Conservation (phyloP, 2,329 filamentous ascomycete species). For the Arachnomyces sp. region DNA sequence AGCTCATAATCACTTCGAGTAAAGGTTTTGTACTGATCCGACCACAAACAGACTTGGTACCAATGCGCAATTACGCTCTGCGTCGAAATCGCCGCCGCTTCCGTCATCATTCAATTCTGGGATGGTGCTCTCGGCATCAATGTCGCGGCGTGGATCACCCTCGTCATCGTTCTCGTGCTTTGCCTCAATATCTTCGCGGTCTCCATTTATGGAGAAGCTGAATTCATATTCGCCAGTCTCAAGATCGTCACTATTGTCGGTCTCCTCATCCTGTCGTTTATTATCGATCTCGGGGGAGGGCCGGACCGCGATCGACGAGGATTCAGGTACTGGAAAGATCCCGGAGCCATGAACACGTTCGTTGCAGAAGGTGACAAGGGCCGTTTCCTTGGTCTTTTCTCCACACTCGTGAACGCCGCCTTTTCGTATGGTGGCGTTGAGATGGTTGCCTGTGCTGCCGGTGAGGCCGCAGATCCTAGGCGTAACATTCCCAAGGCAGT, state of each 20-base stretch:
- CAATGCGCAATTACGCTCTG: slow-evolving; percentile 25
- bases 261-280: slow-evolving; percentile 40
- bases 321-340: slow-evolving; percentile 62
- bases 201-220: slow-evolving; percentile 43
- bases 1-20: background rate
- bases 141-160: slow-evolving; percentile 37
- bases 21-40: slow-evolving; percentile 9
- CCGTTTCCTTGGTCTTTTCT: slow-evolving; percentile 56
- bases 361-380: slow-evolving; percentile 53
- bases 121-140: slow-evolving; percentile 29
- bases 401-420: slow-evolving; percentile 36
- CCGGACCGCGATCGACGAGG: slow-evolving; percentile 53
- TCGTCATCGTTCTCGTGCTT: slow-evolving; percentile 52
- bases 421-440: slow-evolving; percentile 38
- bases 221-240: slow-evolving; percentile 46
- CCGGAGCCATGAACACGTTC: slow-evolving; percentile 61
- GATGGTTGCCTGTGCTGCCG: slow-evolving; percentile 48
- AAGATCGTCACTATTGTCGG: slow-evolving; percentile 45
- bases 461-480: slow-evolving; percentile 48
- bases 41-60: slow-evolving; percentile 25
- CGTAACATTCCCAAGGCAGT: slow-evolving; percentile 49
- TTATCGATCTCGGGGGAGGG: slow-evolving; percentile 57
- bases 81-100: slow-evolving; percentile 56
- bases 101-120: slow-evolving; percentile 59
- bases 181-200: slow-evolving; percentile 55